Evolutionary conservation across 78 protist genomes (phyloP), one percentile per base, ranked within the genome.

Genomic region (Andalucia godoyi): DNA sequence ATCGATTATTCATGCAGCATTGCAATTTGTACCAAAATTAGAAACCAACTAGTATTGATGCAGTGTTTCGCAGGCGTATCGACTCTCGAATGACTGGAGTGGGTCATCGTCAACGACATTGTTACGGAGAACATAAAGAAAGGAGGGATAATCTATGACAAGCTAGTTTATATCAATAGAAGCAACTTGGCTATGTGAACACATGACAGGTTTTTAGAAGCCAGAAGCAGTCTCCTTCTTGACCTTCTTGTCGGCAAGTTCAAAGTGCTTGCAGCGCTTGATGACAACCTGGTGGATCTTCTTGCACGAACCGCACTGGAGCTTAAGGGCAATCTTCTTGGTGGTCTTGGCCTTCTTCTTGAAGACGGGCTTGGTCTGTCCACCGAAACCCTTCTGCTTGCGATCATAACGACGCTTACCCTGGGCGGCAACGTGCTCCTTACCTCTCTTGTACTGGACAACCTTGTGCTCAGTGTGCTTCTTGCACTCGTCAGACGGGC

Each of bases 281-380:
- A 92, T 25, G 61, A 60, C 53, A 46, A 42, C 32, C 71, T 86
- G 89, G 38, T 23, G 0, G 76, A 67, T 74, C 71, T 66, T 37
- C 83, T 71, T 72, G 92, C 99, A 92, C 41, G 61, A 53, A 34
- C 83, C 45, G 89, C 99, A 97, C 63, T 90, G 92, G 54, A 93
- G 80, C 27, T 91, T 83, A 53, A 97, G 88, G 7, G 80, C 79
- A 82, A 93, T 87, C 95, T 97, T 97, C 88, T 94, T 94, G 65
- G 98, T 94, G 58, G 96, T 89, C 89, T 94, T 96, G 54, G 97
- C 96, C 88, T 97, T 94, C 89, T 94, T 94, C 78, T 83, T 88
- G 92, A 97, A 94, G 41, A 97, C 85, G 36, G 97, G 98, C 92
- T 97, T 94, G 70, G 97, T 97, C 89, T 97, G 98, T 1, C 98